These are phyloP conservation scores for Paecilomyces fulvus DNA, from an alignment of 2,329 filamentous ascomycete species.

Conservation along the genomic window DNA sequence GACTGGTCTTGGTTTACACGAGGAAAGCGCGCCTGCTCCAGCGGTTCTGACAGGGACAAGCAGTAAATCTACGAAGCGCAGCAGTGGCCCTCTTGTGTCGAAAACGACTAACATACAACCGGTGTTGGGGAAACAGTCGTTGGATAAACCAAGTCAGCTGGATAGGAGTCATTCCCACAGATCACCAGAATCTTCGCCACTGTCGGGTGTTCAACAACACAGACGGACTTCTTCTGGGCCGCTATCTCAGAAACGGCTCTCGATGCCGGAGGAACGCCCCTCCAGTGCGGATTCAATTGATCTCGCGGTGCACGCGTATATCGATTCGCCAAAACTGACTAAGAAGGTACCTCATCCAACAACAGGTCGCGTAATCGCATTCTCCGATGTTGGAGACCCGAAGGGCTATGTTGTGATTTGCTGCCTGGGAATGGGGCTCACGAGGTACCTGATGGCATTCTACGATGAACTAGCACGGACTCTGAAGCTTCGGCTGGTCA, in stretches of 20 bases:
- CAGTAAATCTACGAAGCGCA: slow-evolving; percentile 22
- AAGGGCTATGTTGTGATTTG: slow-evolving; percentile 89
- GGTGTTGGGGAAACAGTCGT: slow-evolving; percentile 16
- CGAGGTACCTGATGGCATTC: slow-evolving; percentile 90
- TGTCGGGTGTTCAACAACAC: slow-evolving; percentile 18
- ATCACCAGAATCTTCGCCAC: slow-evolving; percentile 20
- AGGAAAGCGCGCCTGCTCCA: slow-evolving; percentile 63
- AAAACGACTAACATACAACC: slow-evolving; percentile 19
- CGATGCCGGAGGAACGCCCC: slow-evolving; percentile 61
- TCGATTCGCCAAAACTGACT: slow-evolving; percentile 73
- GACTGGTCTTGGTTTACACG: slow-evolving; percentile 17
- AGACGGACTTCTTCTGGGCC: slow-evolving; percentile 32
- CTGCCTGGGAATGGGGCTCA: slow-evolving; percentile 96
- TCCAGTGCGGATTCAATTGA: slow-evolving; percentile 80
- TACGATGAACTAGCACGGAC: slow-evolving; percentile 92
- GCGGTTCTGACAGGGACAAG: slow-evolving; percentile 54
- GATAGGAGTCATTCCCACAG: slow-evolving; percentile 18
- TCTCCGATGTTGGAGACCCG: slow-evolving; percentile 91
- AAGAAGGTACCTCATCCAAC: slow-evolving; percentile 82
- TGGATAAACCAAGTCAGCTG: slow-evolving; percentile 21
- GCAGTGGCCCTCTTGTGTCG: slow-evolving; percentile 17
- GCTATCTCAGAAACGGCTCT: slow-evolving; percentile 29
- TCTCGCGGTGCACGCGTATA: slow-evolving; percentile 74
- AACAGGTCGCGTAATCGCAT: slow-evolving; percentile 81
- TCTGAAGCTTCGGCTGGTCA: slow-evolving; percentile 81